Percentiles rank a stretch among this genome's conserved stretches.
phyloP scores from a whole-genome alignment of 106 monocot species.

The Acanthochlamys bracteata region DNA sequence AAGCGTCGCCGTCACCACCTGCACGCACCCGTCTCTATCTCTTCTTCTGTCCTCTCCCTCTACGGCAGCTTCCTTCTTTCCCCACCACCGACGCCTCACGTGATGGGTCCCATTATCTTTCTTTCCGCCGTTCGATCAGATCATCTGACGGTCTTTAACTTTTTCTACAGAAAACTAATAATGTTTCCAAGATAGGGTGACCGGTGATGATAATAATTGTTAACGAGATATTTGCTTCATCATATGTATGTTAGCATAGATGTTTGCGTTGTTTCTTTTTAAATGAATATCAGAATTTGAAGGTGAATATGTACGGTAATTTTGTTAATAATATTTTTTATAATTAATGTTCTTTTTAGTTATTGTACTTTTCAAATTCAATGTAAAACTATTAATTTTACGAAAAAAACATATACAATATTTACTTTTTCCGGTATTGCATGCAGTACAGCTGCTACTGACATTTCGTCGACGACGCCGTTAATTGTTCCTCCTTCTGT shows the following conservation, averaged over 20 bases:
- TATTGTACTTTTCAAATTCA: no score
- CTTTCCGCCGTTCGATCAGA: neutral
- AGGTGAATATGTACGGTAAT: no score
- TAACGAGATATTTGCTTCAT: neutral
- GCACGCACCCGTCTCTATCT: neutral
- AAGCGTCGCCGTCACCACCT: neutral
- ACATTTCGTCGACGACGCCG: neutral
- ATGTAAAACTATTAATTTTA: no score
- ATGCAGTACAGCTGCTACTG: conserved; percentile 13
- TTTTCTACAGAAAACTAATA: neutral
- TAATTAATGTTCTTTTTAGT: no score
- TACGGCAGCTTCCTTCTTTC: neutral
- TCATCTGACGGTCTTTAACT: neutral
- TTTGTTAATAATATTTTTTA: no score
- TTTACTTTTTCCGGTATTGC: no score
- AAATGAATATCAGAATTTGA: no score
- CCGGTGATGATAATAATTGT: no score
- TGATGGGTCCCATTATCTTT: neutral
- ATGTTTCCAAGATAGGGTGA: neutral
- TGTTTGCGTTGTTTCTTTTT: no score
- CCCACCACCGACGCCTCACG: conserved; percentile 3
- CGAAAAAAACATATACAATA: no score
- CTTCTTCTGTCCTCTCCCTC: conserved; percentile 5
- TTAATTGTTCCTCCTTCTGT: no score
- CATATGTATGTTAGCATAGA: neutral